Base-by-base conservation (phyloP, 2,329 filamentous ascomycete genomes). In the Zopfia rhizophila region DNA sequence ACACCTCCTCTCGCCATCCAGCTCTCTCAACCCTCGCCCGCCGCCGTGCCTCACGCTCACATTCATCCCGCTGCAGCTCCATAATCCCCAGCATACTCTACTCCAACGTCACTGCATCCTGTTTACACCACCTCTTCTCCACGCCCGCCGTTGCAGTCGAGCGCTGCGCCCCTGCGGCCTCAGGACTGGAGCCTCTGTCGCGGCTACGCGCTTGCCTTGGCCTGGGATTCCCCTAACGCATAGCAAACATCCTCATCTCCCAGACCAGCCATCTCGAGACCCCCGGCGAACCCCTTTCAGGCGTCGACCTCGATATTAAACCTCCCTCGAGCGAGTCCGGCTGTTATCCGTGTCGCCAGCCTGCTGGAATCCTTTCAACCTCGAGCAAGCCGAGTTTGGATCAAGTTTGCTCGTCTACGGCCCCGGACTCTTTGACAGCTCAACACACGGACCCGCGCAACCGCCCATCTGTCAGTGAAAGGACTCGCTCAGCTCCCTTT, bases 221-320 rank as follows among this genome's bases (percentile, higher is more conserved):
- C 55, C 59, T 54, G 53, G 46, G 55, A 56, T 51, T 55, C 60
- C 59, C 59, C 63, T 64, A 63, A 65, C 60, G 53, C 57, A 57
- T 59, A 61, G 60, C 62, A 65, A 60, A 60, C 65, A 61, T 41
- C 51, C 51, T 62, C 63, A 62, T 63, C 61, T 56, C 59, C 57
- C 46, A 30, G 44, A 43, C 58, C 60, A 55, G 57, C 59, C 47
- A 48, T 53, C 49, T 38, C 51, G 41, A 55, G 32, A 21, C 25
- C 54, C 58, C 11, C n/a, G n/a, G n/a, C n/a, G n/a, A n/a, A n/a
- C n/a, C n/a, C 56, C 51, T 58, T 54, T 53, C 46, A 23, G 37
- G 42, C 33, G 39, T 33, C 42, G 24, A 35, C 37, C 27, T 41
- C n/a, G 13, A 33, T 36, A 46, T 24, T 51, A 33, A 19, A 22